Percentiles rank a stretch among this genome's conserved stretches.
These are phyloP conservation scores for Sideroxylon spinosum DNA, from an alignment of 179 eudicot species.

Conservation along the genomic window DNA sequence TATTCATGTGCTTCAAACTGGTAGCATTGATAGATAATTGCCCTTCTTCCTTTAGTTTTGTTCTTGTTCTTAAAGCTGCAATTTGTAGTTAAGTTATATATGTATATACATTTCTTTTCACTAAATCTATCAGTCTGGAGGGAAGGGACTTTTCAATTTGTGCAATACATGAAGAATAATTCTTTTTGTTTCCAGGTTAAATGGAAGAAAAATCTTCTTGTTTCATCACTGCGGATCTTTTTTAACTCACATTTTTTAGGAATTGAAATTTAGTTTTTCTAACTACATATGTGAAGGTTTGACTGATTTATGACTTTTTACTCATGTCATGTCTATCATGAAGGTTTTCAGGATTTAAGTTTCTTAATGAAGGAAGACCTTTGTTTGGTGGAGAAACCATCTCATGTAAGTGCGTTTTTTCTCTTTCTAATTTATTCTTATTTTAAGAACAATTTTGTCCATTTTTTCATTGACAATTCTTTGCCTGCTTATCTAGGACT, in stretches of 20 bases:
- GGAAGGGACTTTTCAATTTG: background rate
- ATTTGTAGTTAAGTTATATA: background rate
- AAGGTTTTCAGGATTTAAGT: conserved; percentile 92
- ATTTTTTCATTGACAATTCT: background rate
- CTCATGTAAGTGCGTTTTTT: conserved; percentile 44
- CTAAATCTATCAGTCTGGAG: background rate
- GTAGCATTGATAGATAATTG: background rate
- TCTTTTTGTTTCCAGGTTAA: background rate
- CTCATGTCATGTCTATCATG: conserved; percentile 21
- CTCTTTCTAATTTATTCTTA: background rate
- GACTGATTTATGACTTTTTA: conserved; percentile 8
- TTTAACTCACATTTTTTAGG: background rate
- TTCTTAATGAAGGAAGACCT: conserved; percentile 54
- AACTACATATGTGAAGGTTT: background rate
- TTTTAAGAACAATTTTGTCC: background rate
- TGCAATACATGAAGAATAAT: background rate
- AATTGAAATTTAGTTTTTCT: background rate
- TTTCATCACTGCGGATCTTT: background rate
- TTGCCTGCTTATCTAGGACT: background rate
- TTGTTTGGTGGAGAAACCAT: conserved; percentile 31
- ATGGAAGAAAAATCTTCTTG: background rate
- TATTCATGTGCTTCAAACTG: background rate
- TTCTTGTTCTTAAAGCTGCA: background rate
- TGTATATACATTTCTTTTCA: too few relatives aligned
- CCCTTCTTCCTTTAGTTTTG: background rate